Conservation (phyloP, 441 rosid genomes). For the Adansonia madagascariensis region DNA sequence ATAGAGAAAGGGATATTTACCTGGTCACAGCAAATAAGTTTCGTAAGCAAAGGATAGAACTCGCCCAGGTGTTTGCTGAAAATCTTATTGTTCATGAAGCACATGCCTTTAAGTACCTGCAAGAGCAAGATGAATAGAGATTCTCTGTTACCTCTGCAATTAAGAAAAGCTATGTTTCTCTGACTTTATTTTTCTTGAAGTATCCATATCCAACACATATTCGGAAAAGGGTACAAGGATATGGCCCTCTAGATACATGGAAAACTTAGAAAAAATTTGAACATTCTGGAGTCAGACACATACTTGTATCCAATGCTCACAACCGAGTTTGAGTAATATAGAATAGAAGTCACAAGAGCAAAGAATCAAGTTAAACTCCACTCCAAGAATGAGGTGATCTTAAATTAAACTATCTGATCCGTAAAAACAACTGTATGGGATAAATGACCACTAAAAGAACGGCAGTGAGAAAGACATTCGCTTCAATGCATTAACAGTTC, state of each 20-base stretch:
- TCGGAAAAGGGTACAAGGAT: too few relatives aligned
- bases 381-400: conserved; percentile 12
- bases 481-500: background rate
- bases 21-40: conserved; percentile 97
- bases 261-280: too few relatives aligned
- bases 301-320: too few relatives aligned
- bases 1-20: conserved; percentile 40
- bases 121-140: conserved; percentile 29
- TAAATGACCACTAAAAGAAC: conserved; percentile 10
- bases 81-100: conserved; percentile 79
- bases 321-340: too few relatives aligned
- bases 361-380: background rate
- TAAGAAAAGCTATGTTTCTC: background rate
- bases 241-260: too few relatives aligned
- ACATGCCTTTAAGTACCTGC: conserved; percentile 97
- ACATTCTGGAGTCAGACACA: too few relatives aligned
- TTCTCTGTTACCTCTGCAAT: background rate
- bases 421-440: background rate
- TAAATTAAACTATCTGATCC: background rate
- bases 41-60: conserved; percentile 91
- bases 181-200: too few relatives aligned
- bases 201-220: too few relatives aligned
- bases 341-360: background rate
- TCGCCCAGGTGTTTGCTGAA: conserved; percentile 87
- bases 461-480: background rate